Conservation (phyloP, 805 yeast species). For the Hanseniaspora meyeri region DNA sequence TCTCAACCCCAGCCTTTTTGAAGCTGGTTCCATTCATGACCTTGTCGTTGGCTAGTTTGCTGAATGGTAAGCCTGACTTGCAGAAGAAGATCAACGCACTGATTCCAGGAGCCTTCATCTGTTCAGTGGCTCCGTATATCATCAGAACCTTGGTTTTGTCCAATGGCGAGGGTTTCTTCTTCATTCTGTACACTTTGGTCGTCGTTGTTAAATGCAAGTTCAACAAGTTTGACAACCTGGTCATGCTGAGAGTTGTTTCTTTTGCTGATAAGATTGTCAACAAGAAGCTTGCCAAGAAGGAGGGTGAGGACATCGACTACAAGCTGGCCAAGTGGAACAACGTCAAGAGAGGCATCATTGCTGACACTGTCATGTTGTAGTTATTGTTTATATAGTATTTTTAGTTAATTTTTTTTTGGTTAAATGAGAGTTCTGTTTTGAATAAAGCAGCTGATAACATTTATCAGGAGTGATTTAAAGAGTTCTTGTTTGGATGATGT, state of each 20-base stretch:
- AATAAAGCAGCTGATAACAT: too few relatives aligned
- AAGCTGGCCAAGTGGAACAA: constrained; percentile 1
- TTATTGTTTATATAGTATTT: background rate
- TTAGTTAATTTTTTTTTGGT: background rate
- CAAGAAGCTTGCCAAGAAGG: background rate
- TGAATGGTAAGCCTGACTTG: background rate
- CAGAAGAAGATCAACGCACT: background rate
- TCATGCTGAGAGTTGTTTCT: background rate
- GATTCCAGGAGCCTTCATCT: constrained; percentile 3
- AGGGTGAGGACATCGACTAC: background rate
- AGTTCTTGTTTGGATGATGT: too few relatives aligned
- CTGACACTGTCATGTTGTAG: constrained; percentile 1
- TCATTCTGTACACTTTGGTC: background rate
- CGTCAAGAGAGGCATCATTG: background rate
- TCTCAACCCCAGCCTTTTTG: constrained; percentile 2
- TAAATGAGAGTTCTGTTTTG: too few relatives aligned
- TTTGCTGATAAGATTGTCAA: background rate
- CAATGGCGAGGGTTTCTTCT: constrained; percentile 7
- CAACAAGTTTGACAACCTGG: constrained; percentile 3
- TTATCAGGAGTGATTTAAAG: too few relatives aligned
- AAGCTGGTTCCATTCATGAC: constrained; percentile 3
- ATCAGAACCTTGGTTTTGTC: background rate
- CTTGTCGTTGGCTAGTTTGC: background rate
- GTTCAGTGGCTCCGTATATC: background rate
- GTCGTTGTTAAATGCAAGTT: constrained; percentile 3